Conservation (phyloP, 2,329 filamentous ascomycete species). For the Madurella fahalii region DNA sequence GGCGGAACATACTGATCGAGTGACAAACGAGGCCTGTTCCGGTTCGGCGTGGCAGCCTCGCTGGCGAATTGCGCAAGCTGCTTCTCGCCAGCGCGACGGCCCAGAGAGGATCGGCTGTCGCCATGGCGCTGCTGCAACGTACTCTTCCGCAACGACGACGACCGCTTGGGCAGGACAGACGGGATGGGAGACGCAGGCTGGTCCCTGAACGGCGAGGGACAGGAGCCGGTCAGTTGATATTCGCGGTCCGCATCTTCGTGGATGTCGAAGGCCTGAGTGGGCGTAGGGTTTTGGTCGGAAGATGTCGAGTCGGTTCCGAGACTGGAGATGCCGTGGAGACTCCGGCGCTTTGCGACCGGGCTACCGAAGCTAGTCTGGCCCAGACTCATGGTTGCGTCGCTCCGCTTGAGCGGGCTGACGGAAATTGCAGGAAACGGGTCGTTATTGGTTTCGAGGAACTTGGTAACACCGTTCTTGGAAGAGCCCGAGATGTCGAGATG, state of each 20-base stretch:
- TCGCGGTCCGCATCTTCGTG: constrained; percentile 42
- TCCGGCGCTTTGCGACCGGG: constrained; percentile 86
- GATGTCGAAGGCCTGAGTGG: constrained; percentile 44
- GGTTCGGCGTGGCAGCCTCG: constrained; percentile 54
- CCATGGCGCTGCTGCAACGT: constrained; percentile 77
- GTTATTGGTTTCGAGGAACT: constrained; percentile 45
- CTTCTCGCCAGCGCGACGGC: constrained; percentile 54
- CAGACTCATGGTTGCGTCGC: constrained; percentile 83
- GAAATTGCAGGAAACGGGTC: constrained; percentile 51
- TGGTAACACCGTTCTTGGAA: constrained; percentile 47
- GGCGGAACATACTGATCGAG: constrained; percentile 73
- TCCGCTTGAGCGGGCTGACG: constrained; percentile 85
- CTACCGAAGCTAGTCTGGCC: constrained; percentile 75
- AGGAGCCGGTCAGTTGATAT: constrained; percentile 48
- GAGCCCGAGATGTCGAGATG: constrained; percentile 55
- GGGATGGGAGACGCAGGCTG: constrained; percentile 43
- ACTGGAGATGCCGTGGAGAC: constrained; percentile 70
- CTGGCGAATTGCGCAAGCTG: constrained; percentile 47
- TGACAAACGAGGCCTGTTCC: constrained; percentile 68
- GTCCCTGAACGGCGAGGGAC: constrained; percentile 36
- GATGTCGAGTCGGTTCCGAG: constrained; percentile 65
- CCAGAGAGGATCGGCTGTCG: constrained; percentile 62
- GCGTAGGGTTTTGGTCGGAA: constrained; percentile 59
- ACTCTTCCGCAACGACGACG: constrained; percentile 77
- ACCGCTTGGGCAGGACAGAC: constrained; percentile 60